Conservation (phyloP, 345 rosid genomes). For the Linum usitatissimum region DNA sequence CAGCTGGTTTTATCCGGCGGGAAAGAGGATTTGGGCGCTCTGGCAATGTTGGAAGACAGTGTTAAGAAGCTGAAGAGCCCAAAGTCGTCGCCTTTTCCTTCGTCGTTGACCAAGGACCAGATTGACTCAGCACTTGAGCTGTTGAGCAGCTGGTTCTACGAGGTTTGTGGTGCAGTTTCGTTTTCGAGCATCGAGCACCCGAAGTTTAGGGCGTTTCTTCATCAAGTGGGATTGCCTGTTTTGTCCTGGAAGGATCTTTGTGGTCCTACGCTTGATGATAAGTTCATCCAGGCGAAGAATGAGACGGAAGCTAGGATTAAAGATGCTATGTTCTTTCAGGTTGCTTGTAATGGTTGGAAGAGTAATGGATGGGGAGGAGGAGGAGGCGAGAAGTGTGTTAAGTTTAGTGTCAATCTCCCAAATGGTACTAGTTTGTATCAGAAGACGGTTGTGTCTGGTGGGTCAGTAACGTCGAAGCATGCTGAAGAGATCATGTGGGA, state of each 20-base stretch:
- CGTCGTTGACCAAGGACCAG: conserved; percentile 37
- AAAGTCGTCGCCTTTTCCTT: conserved; percentile 36
- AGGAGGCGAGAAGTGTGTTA: conserved; percentile 33
- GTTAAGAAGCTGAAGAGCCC: conserved; percentile 51
- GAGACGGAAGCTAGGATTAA: conserved; percentile 41
- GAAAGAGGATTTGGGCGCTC: conserved; percentile 39
- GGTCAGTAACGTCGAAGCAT: conserved; percentile 31
- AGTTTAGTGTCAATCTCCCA: conserved; percentile 39
- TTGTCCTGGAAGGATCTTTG: conserved; percentile 30
- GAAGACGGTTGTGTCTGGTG: conserved; percentile 26
- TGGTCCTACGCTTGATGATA: conserved; percentile 33
- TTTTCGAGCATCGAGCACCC: conserved; percentile 46
- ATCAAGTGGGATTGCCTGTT: conserved; percentile 42
- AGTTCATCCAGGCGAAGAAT: conserved; percentile 30
- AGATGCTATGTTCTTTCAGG: conserved; percentile 44
- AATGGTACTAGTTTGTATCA: conserved; percentile 38
- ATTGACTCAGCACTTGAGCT: conserved; percentile 36
- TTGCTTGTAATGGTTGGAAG: conserved; percentile 49
- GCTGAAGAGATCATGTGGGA: conserved; percentile 46
- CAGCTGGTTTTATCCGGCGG: conserved; percentile 47
- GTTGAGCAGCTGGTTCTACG: conserved; percentile 46
- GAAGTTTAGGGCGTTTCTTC: conserved; percentile 41
- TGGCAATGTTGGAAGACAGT: conserved; percentile 50
- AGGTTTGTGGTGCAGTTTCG: conserved; percentile 40
- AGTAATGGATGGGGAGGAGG: no score